phyloP scores from a whole-genome alignment of 1,284 basidiomycete species.

The Leccinum ponderosum region DNA sequence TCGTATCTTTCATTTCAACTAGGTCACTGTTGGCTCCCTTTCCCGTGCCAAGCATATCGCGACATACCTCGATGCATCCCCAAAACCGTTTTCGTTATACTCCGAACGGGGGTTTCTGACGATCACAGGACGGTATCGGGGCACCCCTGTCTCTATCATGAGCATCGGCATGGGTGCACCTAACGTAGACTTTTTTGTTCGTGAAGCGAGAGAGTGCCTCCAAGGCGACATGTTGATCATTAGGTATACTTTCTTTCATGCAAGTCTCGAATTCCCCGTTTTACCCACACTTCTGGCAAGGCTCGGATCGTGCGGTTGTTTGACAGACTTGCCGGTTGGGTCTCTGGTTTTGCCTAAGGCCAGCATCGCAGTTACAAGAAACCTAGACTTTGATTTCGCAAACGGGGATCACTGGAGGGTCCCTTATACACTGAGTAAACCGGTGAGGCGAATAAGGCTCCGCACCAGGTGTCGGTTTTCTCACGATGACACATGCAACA shows the following conservation, averaged over 20 bases:
- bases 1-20: background rate
- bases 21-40: conserved; percentile 78
- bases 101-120: conserved; percentile 82
- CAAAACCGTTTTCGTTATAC: conserved; percentile 59
- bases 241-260: conserved; percentile 46
- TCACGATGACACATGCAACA: conserved; percentile 28
- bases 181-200: conserved; percentile 84
- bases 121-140: conserved; percentile 74
- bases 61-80: conserved; percentile 56
- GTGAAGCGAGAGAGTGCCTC: conserved; percentile 78
- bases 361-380: conserved; percentile 68
- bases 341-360: conserved; percentile 71
- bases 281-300: conserved; percentile 37
- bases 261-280: conserved; percentile 1
- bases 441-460: conserved; percentile 42
- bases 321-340: conserved; percentile 70
- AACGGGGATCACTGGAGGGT: conserved; percentile 44
- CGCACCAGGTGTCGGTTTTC: background rate
- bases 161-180: conserved; percentile 84
- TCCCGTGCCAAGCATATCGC: conserved; percentile 68
- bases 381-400: conserved; percentile 76
- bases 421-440: conserved; percentile 72
- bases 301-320: conserved; percentile 78
- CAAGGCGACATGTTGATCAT: conserved; percentile 77
- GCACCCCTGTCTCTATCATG: conserved; percentile 69